These are phyloP conservation scores for Cryptococcus hybrid DNA, from an alignment of 1,284 basidiomycete species.

Conservation along the genomic window DNA sequence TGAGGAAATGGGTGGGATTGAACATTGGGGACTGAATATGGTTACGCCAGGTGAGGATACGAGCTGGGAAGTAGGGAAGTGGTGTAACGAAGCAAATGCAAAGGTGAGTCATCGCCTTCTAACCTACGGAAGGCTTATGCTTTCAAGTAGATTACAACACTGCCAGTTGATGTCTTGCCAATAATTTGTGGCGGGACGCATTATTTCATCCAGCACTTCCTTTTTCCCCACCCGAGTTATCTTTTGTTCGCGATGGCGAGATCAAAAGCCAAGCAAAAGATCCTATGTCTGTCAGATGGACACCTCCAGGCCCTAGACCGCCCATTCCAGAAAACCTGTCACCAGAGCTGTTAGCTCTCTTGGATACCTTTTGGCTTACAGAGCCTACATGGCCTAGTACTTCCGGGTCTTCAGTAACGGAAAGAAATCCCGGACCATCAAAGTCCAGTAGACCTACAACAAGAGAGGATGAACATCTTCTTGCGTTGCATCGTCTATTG, in stretches of 20 bases:
- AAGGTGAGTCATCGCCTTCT: constrained; percentile 56
- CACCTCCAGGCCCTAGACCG: constrained; percentile 39
- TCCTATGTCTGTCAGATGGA: constrained; percentile 25
- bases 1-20: constrained; percentile 73
- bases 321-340: constrained; percentile 31
- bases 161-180: constrained; percentile 60
- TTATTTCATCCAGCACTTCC: constrained; percentile 90
- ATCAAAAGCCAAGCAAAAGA: background rate
- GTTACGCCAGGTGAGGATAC: constrained; percentile 83
- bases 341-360: constrained; percentile 14
- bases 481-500: constrained; percentile 67
- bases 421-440: background rate
- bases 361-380: constrained; percentile 44
- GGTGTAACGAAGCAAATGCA: constrained; percentile 72
- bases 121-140: background rate
- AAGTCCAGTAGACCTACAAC: constrained; percentile 51
- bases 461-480: constrained; percentile 52
- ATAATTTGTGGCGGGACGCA: constrained; percentile 93
- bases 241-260: constrained; percentile 30
- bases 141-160: constrained; percentile 46
- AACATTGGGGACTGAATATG: constrained; percentile 86
- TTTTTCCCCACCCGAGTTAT: constrained; percentile 70
- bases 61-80: constrained; percentile 63
- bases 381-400: constrained; percentile 30
- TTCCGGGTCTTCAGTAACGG: background rate